Base-by-base conservation (phyloP, 495 filamentous ascomycete species). In the Trichoderma orchidacearum region DNA sequence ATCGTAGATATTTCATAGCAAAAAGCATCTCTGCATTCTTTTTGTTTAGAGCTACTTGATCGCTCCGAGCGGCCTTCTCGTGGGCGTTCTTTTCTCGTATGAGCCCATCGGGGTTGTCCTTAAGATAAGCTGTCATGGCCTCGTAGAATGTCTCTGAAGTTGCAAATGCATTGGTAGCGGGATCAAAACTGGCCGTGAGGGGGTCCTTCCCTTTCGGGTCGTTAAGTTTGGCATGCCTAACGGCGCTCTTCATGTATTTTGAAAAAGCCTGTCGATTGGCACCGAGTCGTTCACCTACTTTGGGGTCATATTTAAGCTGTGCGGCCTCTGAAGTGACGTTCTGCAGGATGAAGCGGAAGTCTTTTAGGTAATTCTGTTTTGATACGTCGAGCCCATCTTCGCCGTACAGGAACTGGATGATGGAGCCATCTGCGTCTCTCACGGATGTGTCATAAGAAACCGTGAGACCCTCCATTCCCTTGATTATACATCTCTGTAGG, bases 371-470 rank as follows among this genome's bases (percentile, higher is more conserved):
- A 62, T 89, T 94, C 63, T 94, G 87, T 70, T 95, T 96, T 8
- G 89, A 87, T 55, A 95, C 86, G 67, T 97, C 93, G 27, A 99
- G 70, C 36, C 89, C 92, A 66, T 99, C 93, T 72, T 99, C 94
- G 58, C 93, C 94, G 63, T 95, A 99, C 51, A 97, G 67, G 75
- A 97, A 97, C 63, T 99, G 93, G 8, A 99, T 76, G 63, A 99
- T 77, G 5, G 86, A 86, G 27, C 94, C 94, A 68, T 97, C 93
- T 6, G 90, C 83, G 64, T 99, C 93, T 56, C 94, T 79, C 18
- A 99, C 93, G 21, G 91, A 91, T 23, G 83, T 87, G 64, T 99
- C 94, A 66, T 99, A 96, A 60, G 91, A 82, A 0, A 94, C 89
- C 62, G 80, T 85, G 41, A 96, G 71, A 3, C 94, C 94, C 68